These are phyloP conservation scores for Corinectria fuckeliana DNA, from an alignment of 2,329 filamentous ascomycete genomes.

Conservation along the genomic window DNA sequence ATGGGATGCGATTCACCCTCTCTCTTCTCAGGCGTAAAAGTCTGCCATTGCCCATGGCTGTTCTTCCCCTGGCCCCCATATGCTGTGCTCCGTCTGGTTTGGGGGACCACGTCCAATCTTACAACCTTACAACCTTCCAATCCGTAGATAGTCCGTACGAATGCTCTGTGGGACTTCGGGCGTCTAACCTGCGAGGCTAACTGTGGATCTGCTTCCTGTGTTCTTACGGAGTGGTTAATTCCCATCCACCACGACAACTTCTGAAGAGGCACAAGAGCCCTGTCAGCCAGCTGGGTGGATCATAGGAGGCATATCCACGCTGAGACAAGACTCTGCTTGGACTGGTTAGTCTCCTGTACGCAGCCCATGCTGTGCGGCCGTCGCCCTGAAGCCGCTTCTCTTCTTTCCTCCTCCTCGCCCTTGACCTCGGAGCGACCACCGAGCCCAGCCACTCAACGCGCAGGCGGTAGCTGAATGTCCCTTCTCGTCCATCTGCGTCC, in stretches of 20 bases:
- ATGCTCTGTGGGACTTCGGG: slow-evolving; percentile 10
- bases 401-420: slow-evolving; percentile 22
- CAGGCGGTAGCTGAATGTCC: slow-evolving; percentile 31
- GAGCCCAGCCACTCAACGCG: slow-evolving; percentile 16
- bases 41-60: not conserved
- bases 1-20: not conserved
- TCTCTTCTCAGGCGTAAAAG: not conserved
- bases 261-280: slow-evolving; percentile 24
- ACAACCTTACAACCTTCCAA: not conserved
- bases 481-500: slow-evolving; percentile 36
- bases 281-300: slow-evolving; percentile 37
- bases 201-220: slow-evolving; percentile 29
- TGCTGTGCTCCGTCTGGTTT: not conserved
- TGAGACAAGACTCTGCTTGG: slow-evolving; percentile 34
- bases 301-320: slow-evolving; percentile 34
- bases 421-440: slow-evolving; percentile 21
- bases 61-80: not conserved
- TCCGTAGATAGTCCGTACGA: not conserved
- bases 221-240: slow-evolving; percentile 6
- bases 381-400: slow-evolving; percentile 19
- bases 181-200: slow-evolving; percentile 32
- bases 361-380: slow-evolving; percentile 33
- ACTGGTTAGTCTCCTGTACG: slow-evolving; percentile 32
- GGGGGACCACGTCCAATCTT: not conserved
- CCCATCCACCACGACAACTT: slow-evolving; percentile 23